These are phyloP conservation scores for Nitzschia sp. DNA, from an alignment of 108 stramenopile species.

Conservation along the genomic window DNA sequence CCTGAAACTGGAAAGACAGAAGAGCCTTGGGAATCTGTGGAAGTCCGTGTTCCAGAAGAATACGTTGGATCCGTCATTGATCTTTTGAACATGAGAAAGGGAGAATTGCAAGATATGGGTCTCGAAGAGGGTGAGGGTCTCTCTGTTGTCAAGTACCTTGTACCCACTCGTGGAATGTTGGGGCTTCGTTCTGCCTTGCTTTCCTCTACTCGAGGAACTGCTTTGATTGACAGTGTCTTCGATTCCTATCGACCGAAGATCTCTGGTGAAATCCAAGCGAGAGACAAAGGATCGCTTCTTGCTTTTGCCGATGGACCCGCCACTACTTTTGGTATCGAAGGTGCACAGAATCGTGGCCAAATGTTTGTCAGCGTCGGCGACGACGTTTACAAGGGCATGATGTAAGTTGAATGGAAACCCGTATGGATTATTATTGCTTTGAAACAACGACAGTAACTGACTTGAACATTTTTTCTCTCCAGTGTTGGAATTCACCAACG, in stretches of 20 bases:
- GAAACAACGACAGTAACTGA: not conserved
- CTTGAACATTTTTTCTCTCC: constrained; percentile 8
- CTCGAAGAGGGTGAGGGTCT: constrained; percentile 83
- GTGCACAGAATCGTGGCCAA: constrained; percentile 94
- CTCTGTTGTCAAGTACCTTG: constrained; percentile 90
- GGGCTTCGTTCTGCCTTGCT: constrained; percentile 92
- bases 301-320: constrained; percentile 91
- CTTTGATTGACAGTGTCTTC: constrained; percentile 94
- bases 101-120: constrained; percentile 95
- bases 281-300: constrained; percentile 96
- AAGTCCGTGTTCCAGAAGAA: constrained; percentile 95
- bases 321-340: constrained; percentile 91
- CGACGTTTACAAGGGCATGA: constrained; percentile 96
- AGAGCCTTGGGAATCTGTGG: constrained; percentile 97
- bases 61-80: constrained; percentile 93
- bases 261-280: constrained; percentile 83
- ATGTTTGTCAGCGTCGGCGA: constrained; percentile 83
- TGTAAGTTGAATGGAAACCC: constrained; percentile 65
- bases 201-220: constrained; percentile 94
- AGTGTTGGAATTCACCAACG: constrained; percentile 97
- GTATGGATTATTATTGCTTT: not conserved
- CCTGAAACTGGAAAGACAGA: constrained; percentile 89
- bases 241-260: constrained; percentile 90
- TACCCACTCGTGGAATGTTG: constrained; percentile 98
- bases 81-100: constrained; percentile 90